Evolutionary conservation across 2,329 filamentous ascomycete genomes (phyloP), one percentile per base, ranked within the genome.

Genomic region (Epichloe hybrida): DNA sequence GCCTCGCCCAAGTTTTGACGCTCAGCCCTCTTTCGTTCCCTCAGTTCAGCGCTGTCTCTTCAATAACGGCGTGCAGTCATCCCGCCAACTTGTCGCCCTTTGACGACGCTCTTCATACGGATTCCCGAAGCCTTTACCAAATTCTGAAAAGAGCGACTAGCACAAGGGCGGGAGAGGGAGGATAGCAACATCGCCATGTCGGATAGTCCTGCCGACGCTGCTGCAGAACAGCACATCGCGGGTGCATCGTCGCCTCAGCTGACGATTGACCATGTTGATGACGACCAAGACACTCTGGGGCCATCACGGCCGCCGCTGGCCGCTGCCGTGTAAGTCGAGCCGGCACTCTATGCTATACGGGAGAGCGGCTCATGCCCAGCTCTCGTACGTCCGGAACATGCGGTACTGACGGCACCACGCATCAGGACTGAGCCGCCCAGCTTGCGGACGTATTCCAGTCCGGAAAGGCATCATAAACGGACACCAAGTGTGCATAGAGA

Each of bases 401-500:
- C 17, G 11, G n/a, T 17, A 27, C 21, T 48, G 17, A 48, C 46
- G 21, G 4, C 13, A 11, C 7, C 7, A 23, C 34, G 2, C 36
- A 9, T 20, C 55, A 77, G 73, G 48, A 72, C 73, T 47, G 69
- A 73, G 20, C 70, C 71, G 37, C 61, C 66, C 20, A 57, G 62
- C 42, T 53, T 66, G 34, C 61, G 63, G 41, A 64, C 67, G 48
- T 77, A 69, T 57, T 68, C 72, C 50, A 80, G 76, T 54, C 77
- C 77, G 34, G 62, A 78, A 62, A 71, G 78, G 52, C 78, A 81
- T 47, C 78, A 81, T 59, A 73, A 67, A 53, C 70, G 78, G 43
- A 78, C 76, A 1, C 77, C 77, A 0, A 80, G 76, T 44, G 72
- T 72, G 20, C 76, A 78, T 65, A 74, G 75, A 52, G 71, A 78